phyloP scores from a whole-genome alignment of 2,329 filamentous ascomycete genomes.

The Neonectria magnoliae region DNA sequence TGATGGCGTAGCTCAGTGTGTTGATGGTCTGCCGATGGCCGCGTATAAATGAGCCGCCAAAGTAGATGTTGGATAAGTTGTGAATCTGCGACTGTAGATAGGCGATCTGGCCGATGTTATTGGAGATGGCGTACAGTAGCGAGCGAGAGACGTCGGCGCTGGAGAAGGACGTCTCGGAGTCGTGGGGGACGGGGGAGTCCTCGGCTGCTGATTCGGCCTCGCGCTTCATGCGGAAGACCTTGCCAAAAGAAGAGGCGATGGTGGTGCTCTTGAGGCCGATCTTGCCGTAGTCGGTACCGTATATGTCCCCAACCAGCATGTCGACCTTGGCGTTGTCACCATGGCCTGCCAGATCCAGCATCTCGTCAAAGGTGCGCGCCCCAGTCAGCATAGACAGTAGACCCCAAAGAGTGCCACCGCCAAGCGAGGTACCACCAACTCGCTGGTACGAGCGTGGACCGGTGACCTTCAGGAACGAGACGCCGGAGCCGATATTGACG shows the following conservation, averaged over 20 bases:
- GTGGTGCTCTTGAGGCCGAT: slow-evolving; percentile 96
- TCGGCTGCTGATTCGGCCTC: slow-evolving; percentile 83
- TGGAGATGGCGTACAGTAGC: slow-evolving; percentile 92
- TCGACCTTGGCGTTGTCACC: slow-evolving; percentile 95
- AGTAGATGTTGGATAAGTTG: slow-evolving; percentile 91
- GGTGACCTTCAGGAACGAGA: slow-evolving; percentile 96
- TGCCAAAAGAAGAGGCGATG: slow-evolving; percentile 96
- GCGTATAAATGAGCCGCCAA: slow-evolving; percentile 95
- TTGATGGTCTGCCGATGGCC: slow-evolving; percentile 98
- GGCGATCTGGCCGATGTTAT: slow-evolving; percentile 98
- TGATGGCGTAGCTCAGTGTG: slow-evolving; percentile 94
- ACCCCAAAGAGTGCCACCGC: slow-evolving; percentile 98
- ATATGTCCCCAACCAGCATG: slow-evolving; percentile 97
- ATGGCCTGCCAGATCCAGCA: slow-evolving; percentile 89
- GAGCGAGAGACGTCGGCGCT: slow-evolving; percentile 89
- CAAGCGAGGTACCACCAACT: slow-evolving; percentile 93
- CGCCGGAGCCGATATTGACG: slow-evolving; percentile 97
- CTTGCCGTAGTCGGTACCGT: slow-evolving; percentile 94
- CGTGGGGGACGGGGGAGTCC: slow-evolving; percentile 69
- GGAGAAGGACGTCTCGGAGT: slow-evolving; percentile 67
- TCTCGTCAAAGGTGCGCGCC: slow-evolving; percentile 96
- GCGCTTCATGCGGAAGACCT: slow-evolving; percentile 93
- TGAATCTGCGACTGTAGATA: slow-evolving; percentile 98
- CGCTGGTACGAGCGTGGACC: slow-evolving; percentile 87
- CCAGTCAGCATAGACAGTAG: slow-evolving; percentile 90